Conservation (phyloP, 2,329 filamentous ascomycete genomes). For the Alternaria sp. region DNA sequence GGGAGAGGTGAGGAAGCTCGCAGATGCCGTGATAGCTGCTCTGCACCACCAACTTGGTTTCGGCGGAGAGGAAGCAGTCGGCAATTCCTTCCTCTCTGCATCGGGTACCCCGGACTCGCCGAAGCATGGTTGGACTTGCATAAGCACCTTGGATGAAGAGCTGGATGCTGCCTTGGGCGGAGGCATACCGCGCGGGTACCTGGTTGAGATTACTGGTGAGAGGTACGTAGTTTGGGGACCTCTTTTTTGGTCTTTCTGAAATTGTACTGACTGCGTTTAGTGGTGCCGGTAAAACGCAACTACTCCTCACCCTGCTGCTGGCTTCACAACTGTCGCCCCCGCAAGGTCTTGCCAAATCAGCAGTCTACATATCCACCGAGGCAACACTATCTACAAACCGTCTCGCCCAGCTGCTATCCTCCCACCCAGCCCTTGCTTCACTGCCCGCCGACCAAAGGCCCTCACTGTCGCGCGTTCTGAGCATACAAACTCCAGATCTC, state of each 20-base stretch:
- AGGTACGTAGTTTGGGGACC: conserved; percentile 60
- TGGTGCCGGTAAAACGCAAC: conserved; percentile 93
- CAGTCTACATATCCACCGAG: conserved; percentile 95
- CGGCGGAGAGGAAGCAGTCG: conserved; percentile 34
- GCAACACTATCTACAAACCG: conserved; percentile 82
- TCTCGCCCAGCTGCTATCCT: conserved; percentile 77
- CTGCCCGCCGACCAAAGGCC: conserved; percentile 59
- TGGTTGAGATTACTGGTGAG: conserved; percentile 92
- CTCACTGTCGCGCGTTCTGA: conserved; percentile 78
- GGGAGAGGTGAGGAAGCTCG: conserved; percentile 78
- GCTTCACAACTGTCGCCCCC: conserved; percentile 82
- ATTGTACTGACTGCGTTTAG: conserved; percentile 53
- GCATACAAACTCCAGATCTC: conserved; percentile 84
- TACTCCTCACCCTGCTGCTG: conserved; percentile 84
- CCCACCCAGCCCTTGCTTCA: conserved; percentile 67
- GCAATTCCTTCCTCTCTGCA: conserved; percentile 29
- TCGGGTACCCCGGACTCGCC: conserved; percentile 12
- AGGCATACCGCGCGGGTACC: conserved; percentile 79
- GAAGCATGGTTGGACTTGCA: conserved; percentile 61
- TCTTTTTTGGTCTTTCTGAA: neutral
- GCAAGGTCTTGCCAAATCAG: conserved; percentile 73
- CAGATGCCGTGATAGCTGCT: conserved; percentile 70
- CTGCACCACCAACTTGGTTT: conserved; percentile 70
- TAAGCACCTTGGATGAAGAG: conserved; percentile 80
- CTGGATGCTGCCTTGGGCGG: conserved; percentile 78